Percentiles rank a stretch among this genome's conserved stretches.
Evolutionary conservation across 1,284 basidiomycete species (phyloP).

Genomic region (Leccinum brunneo-olivaceum): DNA sequence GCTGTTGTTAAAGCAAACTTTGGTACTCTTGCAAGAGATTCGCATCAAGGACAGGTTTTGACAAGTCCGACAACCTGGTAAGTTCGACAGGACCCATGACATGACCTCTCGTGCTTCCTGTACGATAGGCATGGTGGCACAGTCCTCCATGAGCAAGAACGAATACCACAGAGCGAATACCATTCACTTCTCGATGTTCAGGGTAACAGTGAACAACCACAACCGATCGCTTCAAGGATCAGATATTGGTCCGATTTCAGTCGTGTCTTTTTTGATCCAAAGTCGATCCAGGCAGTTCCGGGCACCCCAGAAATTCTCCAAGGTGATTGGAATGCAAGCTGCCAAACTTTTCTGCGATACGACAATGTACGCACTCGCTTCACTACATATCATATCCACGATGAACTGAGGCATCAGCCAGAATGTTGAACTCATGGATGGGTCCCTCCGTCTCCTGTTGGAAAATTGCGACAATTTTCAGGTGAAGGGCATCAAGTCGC

Average conservation of each 20-base stretch:
- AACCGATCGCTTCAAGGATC: constrained; percentile 30
- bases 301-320: constrained; percentile 43
- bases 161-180: constrained; percentile 48
- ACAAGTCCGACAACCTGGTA: constrained; percentile 31
- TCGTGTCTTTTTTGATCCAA: constrained; percentile 60
- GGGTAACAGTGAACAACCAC: constrained; percentile 20
- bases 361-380: constrained; percentile 45
- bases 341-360: constrained; percentile 45
- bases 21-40: constrained; percentile 44
- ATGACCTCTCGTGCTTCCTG: constrained; percentile 1
- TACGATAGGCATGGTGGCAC: constrained; percentile 44
- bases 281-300: constrained; percentile 57
- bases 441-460: constrained; percentile 53
- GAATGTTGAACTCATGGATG: constrained; percentile 59
- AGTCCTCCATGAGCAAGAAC: constrained; percentile 47
- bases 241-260: constrained; percentile 77
- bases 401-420: constrained; percentile 23
- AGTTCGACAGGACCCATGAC: constrained; percentile 6
- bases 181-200: constrained; percentile 43
- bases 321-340: constrained; percentile 52
- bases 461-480: constrained; percentile 73
- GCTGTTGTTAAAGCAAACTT: constrained; percentile 47
- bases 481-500: constrained; percentile 35
- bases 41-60: constrained; percentile 17
- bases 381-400: not conserved